phyloP scores from a whole-genome alignment of 768 basidiomycete species.

The Auriscalpium microsporum region DNA sequence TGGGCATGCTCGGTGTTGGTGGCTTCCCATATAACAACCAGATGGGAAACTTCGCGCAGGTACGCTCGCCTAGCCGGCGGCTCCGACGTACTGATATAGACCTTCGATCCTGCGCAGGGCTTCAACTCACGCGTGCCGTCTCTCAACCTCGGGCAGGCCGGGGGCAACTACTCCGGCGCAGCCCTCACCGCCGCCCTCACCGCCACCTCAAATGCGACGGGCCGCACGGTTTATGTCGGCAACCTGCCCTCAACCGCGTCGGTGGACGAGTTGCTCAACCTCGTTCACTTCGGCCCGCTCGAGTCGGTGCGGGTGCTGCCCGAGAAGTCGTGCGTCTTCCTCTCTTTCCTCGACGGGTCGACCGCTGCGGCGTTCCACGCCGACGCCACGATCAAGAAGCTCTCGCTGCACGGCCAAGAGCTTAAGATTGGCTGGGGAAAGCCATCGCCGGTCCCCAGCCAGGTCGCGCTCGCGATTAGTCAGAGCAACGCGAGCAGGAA shows the following conservation, averaged over 20 bases:
- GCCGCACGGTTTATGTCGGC: slow-evolving; percentile 94
- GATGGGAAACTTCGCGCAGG: slow-evolving; percentile 65
- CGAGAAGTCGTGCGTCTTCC: slow-evolving; percentile 96
- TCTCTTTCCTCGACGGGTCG: slow-evolving; percentile 90
- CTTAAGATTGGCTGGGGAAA: slow-evolving; percentile 99
- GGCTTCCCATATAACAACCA: slow-evolving; percentile 67
- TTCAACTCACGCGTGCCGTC: slow-evolving; percentile 56
- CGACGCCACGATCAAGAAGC: slow-evolving; percentile 91
- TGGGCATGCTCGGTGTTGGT: slow-evolving; percentile 58
- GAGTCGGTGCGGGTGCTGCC: slow-evolving; percentile 91
- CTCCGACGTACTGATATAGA: background rate
- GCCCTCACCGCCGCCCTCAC: slow-evolving; percentile 67
- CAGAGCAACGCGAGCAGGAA: slow-evolving; percentile 93
- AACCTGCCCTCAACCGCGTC: slow-evolving; percentile 93
- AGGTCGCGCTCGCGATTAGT: slow-evolving; percentile 80
- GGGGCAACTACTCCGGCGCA: slow-evolving; percentile 69
- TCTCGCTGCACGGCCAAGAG: slow-evolving; percentile 89
- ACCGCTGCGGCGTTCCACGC: slow-evolving; percentile 97
- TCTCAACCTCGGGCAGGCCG: slow-evolving; percentile 57
- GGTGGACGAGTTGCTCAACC: slow-evolving; percentile 94
- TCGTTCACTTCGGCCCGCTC: slow-evolving; percentile 95
- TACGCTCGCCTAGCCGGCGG: slow-evolving; percentile 20
- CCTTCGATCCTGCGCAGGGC: slow-evolving; percentile 21
- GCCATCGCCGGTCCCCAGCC: slow-evolving; percentile 77
- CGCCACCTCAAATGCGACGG: slow-evolving; percentile 47